Conservation (phyloP, 2,329 filamentous ascomycete genomes). For the Aspergillus uvarum region DNA sequence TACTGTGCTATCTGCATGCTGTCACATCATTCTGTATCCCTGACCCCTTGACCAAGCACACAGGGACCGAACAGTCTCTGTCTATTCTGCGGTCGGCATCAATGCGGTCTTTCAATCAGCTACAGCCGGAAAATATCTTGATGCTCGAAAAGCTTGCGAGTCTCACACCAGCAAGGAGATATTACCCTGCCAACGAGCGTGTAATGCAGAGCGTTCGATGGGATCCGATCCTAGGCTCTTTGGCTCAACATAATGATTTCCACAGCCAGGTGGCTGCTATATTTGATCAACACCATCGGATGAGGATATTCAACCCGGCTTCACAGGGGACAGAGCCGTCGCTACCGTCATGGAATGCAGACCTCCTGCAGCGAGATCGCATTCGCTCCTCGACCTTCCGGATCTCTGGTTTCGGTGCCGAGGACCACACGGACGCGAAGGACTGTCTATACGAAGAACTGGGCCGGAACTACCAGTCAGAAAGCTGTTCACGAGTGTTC, state of each 20-base stretch:
- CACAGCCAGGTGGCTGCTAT: slow-evolving; percentile 37
- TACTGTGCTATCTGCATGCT: slow-evolving; percentile 43
- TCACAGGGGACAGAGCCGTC: not conserved
- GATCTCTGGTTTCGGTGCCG: slow-evolving; percentile 40
- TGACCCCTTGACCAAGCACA: slow-evolving; percentile 35
- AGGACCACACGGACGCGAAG: slow-evolving; percentile 29
- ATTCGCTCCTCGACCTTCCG: slow-evolving; percentile 36
- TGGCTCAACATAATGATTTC: slow-evolving; percentile 51
- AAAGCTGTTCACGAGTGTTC: slow-evolving; percentile 9
- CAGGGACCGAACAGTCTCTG: slow-evolving; percentile 33
- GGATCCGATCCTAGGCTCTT: slow-evolving; percentile 38
- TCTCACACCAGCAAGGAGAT: slow-evolving; percentile 46
- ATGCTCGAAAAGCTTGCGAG: slow-evolving; percentile 41
- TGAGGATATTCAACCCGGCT: slow-evolving; percentile 32
- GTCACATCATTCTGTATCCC: slow-evolving; percentile 35
- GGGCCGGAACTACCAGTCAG: slow-evolving; percentile 23
- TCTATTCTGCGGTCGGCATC: slow-evolving; percentile 45
- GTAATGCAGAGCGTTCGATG: slow-evolving; percentile 53
- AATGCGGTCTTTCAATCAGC: slow-evolving; percentile 47
- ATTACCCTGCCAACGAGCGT: slow-evolving; percentile 38
- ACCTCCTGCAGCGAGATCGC: slow-evolving; percentile 26
- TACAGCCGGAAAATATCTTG: slow-evolving; percentile 38
- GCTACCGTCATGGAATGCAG: slow-evolving; percentile 2
- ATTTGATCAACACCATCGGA: slow-evolving; percentile 32
- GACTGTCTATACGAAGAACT: slow-evolving; percentile 38